phyloP scores from a whole-genome alignment of 1,139 yeast species.

The Diutina scorzettiae region DNA sequence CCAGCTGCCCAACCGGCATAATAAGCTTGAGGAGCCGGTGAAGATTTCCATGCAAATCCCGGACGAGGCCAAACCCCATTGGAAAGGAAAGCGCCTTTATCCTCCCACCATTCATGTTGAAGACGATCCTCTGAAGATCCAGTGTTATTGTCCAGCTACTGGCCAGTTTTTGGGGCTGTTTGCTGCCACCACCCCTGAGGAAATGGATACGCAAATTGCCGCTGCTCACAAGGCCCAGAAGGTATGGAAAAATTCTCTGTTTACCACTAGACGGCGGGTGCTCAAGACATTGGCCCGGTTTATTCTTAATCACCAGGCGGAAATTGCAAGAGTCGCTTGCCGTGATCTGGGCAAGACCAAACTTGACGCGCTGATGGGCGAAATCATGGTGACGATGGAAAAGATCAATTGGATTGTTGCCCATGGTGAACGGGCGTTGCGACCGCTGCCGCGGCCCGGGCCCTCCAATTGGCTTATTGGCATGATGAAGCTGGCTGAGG shows the following conservation, averaged over 20 bases:
- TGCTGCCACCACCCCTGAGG: conserved; percentile 47
- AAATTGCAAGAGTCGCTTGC: conserved; percentile 84
- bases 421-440: conserved; percentile 64
- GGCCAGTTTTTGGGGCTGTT: conserved; percentile 76
- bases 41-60: conserved; percentile 45
- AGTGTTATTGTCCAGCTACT: conserved; percentile 91
- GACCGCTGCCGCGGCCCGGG: conserved; percentile 72
- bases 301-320: conserved; percentile 72
- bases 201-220: conserved; percentile 54
- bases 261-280: conserved; percentile 56
- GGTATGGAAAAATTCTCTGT: conserved; percentile 46
- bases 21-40: conserved; percentile 31
- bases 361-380: conserved; percentile 95
- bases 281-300: conserved; percentile 60
- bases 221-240: conserved; percentile 48
- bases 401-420: conserved; percentile 81
- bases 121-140: conserved; percentile 56
- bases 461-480: conserved; percentile 63
- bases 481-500: conserved; percentile 81
- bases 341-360: conserved; percentile 93
- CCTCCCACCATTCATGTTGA: conserved; percentile 40
- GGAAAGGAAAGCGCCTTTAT: conserved; percentile 78
- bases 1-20: conserved; percentile 28
- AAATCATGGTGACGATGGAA: conserved; percentile 84
- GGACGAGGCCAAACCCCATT: conserved; percentile 77